A percentile compares a stretch with the other conserved stretches of the same genome.
Evolutionary conservation across 495 filamentous ascomycete genomes (phyloP).

Genomic region (Penicillium fimorum): DNA sequence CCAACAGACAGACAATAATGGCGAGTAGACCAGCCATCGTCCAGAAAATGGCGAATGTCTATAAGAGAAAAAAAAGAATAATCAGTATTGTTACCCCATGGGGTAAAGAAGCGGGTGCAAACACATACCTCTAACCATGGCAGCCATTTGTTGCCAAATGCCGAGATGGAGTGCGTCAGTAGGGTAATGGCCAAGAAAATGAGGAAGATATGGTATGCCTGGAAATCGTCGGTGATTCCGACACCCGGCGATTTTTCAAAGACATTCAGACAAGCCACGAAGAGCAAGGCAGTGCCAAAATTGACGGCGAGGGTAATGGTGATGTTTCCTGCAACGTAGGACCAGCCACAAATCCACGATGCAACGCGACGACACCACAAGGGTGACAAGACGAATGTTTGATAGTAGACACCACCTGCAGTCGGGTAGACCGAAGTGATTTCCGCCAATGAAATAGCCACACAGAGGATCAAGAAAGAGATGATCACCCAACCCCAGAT

Average conservation of each 20-base stretch:
- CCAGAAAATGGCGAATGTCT: constrained; percentile 63
- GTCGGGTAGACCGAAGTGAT: constrained; percentile 71
- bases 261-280: constrained; percentile 26
- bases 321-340: constrained; percentile 67
- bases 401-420: constrained; percentile 63
- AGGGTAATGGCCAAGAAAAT: constrained; percentile 59
- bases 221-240: constrained; percentile 26
- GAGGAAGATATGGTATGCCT: constrained; percentile 48
- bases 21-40: constrained; percentile 54
- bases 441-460: constrained; percentile 66
- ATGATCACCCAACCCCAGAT: constrained; percentile 65
- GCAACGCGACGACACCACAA: constrained; percentile 55
- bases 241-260: constrained; percentile 42
- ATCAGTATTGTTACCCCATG: constrained; percentile 34
- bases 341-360: constrained; percentile 67
- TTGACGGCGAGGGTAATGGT: constrained; percentile 42
- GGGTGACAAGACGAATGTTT: constrained; percentile 57
- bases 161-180: constrained; percentile 33
- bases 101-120: constrained; percentile 31
- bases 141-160: constrained; percentile 30
- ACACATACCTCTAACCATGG: constrained; percentile 47
- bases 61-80: constrained; percentile 31
- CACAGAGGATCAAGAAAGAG: constrained; percentile 61
- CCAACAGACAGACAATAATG: constrained; percentile 53
- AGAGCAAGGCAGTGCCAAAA: constrained; percentile 29